phyloP scores from a whole-genome alignment of 2,329 filamentous ascomycete genomes.

The Mollisiaceae sp. region DNA sequence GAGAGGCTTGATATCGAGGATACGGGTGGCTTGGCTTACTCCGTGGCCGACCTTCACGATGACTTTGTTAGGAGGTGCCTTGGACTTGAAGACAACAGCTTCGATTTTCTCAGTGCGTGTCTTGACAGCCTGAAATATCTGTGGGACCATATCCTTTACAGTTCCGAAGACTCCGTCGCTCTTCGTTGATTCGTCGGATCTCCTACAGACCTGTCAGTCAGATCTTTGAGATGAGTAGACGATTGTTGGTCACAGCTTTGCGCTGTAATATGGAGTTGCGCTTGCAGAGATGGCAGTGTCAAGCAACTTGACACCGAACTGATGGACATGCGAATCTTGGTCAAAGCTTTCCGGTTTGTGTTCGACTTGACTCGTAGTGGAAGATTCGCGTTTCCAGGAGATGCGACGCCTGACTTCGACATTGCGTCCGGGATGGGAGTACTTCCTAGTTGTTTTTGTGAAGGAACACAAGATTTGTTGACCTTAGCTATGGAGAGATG shows the following conservation, averaged over 20 bases:
- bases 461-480: background rate
- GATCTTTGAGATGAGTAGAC: background rate
- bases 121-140: background rate
- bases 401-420: background rate
- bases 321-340: background rate
- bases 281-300: background rate
- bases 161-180: background rate
- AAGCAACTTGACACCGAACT: background rate
- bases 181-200: background rate
- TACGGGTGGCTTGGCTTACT: background rate
- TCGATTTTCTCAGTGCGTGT: background rate
- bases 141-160: background rate
- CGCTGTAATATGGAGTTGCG: background rate
- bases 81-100: background rate
- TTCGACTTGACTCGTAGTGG: background rate
- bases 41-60: background rate
- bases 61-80: background rate
- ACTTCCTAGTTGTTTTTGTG: background rate
- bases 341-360: background rate
- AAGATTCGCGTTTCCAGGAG: background rate
- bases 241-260: background rate
- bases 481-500: background rate
- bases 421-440: background rate
- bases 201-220: background rate
- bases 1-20: background rate